Percentiles rank a stretch among this genome's conserved stretches.
Conservation (phyloP, 2,329 filamentous ascomycete species). For the Scedosporium boydii region DNA sequence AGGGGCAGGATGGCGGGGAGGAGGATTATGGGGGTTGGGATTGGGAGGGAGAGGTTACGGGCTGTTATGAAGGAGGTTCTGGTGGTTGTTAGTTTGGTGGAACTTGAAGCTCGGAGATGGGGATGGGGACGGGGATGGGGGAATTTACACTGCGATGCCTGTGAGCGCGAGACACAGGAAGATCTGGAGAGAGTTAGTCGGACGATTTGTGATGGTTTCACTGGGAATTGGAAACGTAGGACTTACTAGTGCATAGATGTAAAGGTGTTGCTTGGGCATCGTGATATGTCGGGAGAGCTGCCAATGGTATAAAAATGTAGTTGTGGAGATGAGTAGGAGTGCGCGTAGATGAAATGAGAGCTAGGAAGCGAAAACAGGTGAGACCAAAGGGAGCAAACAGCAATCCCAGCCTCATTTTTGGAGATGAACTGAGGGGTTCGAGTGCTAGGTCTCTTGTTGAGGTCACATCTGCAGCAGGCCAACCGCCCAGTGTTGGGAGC, state of each 20-base stretch:
- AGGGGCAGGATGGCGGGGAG: conserved; percentile 30
- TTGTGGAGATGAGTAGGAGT: too few relatives aligned
- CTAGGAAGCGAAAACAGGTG: too few relatives aligned
- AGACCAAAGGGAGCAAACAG: too few relatives aligned
- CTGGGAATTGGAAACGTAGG: too few relatives aligned
- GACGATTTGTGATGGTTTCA: not conserved
- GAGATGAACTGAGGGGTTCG: too few relatives aligned
- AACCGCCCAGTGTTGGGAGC: not conserved
- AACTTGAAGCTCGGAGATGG: not conserved
- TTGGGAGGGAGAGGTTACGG: conserved; percentile 28
- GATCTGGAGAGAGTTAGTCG: not conserved
- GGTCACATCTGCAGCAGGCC: not conserved
- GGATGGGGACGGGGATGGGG: not conserved
- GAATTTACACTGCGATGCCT: conserved; percentile 20
- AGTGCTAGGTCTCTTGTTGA: not conserved
- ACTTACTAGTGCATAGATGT: too few relatives aligned
- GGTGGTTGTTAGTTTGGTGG: not conserved
- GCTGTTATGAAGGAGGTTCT: conserved; percentile 30
- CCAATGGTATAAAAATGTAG: too few relatives aligned
- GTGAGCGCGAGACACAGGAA: conserved; percentile 14
- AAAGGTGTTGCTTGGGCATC: too few relatives aligned
- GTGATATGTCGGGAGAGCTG: too few relatives aligned
- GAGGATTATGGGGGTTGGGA: conserved; percentile 25
- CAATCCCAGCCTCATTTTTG: too few relatives aligned
- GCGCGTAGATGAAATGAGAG: too few relatives aligned